Evolutionary conservation across 257 asterid species (phyloP).

Genomic region (Buddleja alternifolia): DNA sequence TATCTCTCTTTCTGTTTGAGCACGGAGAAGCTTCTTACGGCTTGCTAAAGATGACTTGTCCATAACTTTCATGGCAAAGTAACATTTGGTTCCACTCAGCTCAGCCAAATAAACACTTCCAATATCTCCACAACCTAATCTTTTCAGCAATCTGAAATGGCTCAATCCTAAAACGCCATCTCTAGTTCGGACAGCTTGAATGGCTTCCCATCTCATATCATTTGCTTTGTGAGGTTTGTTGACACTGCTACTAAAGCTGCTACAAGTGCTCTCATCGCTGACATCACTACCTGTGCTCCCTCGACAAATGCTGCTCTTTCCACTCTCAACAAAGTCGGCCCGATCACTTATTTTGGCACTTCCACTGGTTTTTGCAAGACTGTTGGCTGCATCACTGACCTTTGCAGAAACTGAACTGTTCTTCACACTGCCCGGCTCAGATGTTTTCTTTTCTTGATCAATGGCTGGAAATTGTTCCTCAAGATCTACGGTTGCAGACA

Average conservation of each 20-base stretch:
- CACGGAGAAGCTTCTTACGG: constrained; percentile 63
- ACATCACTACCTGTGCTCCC: constrained; percentile 52
- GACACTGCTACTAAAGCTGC: constrained; percentile 59
- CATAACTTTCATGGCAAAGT: constrained; percentile 64
- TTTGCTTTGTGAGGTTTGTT: constrained; percentile 63
- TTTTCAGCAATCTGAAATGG: constrained; percentile 58
- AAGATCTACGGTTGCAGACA: constrained; percentile 33
- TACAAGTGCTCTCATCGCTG: constrained; percentile 58
- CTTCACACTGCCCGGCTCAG: constrained; percentile 38
- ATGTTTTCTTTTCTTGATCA: constrained; percentile 41
- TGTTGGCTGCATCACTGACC: constrained; percentile 39
- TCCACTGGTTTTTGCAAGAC: constrained; percentile 40
- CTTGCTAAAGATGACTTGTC: constrained; percentile 50
- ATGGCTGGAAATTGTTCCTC: too few relatives aligned
- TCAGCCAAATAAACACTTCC: constrained; percentile 63
- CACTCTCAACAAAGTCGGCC: constrained; percentile 44
- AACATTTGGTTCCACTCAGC: constrained; percentile 51
- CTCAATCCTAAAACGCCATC: constrained; percentile 52
- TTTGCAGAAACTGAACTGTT: constrained; percentile 46
- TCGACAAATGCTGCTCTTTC: constrained; percentile 49
- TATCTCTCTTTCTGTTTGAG: constrained; percentile 61
- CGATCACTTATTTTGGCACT: constrained; percentile 37
- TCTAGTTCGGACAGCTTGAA: constrained; percentile 45
- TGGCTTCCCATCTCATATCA: constrained; percentile 52
- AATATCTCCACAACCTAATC: constrained; percentile 63